Evolutionary conservation across 2,329 filamentous ascomycete species (phyloP).

Genomic region (Aotearoamyces nothofagi): DNA sequence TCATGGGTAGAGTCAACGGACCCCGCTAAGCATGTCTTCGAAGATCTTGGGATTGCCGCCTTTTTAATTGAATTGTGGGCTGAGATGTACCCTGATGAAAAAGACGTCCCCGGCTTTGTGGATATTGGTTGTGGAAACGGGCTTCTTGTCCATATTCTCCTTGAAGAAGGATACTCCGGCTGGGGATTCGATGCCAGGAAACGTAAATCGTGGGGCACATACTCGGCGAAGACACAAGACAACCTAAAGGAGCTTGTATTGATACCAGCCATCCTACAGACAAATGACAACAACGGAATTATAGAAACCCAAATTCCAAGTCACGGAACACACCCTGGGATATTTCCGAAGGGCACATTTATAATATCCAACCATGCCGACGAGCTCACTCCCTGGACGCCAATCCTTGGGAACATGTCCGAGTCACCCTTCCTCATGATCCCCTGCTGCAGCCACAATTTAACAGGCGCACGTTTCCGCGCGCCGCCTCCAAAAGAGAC

Average conservation of each 20-base stretch:
- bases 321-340: slow-evolving; percentile 32
- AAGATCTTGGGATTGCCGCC: slow-evolving; percentile 79
- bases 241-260: slow-evolving; percentile 44
- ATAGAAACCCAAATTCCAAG: neutral
- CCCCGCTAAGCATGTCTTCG: slow-evolving; percentile 84
- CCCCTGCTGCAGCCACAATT: slow-evolving; percentile 84
- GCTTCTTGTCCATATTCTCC: slow-evolving; percentile 69
- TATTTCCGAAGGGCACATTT: slow-evolving; percentile 64
- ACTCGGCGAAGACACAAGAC: slow-evolving; percentile 33
- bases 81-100: slow-evolving; percentile 51
- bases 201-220: slow-evolving; percentile 72
- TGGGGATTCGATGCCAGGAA: slow-evolving; percentile 86
- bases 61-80: slow-evolving; percentile 88
- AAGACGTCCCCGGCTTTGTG: slow-evolving; percentile 70
- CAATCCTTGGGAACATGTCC: slow-evolving; percentile 65
- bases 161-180: slow-evolving; percentile 65
- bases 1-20: slow-evolving; percentile 79
- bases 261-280: slow-evolving; percentile 29
- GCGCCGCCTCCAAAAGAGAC: slow-evolving; percentile 34
- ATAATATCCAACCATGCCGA: slow-evolving; percentile 96
- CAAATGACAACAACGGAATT: neutral
- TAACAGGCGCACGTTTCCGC: slow-evolving; percentile 62
- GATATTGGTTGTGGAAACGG: slow-evolving; percentile 96
- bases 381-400: slow-evolving; percentile 92
- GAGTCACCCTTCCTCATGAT: slow-evolving; percentile 78